Evolutionary conservation across 73 alveolate genomes (phyloP).

Genomic region (Paramecium sexaurelia): DNA sequence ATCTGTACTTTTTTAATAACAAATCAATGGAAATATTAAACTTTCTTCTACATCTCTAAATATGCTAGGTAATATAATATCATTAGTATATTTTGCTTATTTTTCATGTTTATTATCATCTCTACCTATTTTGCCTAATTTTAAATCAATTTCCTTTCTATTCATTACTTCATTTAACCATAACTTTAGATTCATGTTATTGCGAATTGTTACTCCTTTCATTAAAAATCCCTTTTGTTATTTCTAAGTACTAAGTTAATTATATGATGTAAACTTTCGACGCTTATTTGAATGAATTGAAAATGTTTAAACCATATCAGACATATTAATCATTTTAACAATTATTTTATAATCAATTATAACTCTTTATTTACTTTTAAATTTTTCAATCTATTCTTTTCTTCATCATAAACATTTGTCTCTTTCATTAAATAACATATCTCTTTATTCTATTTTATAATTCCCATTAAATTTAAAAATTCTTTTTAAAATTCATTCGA

Average conservation of each 20-base stretch:
- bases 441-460: neutral
- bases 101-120: neutral
- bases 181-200: neutral
- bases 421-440: neutral
- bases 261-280: neutral
- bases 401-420: neutral
- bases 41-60: neutral
- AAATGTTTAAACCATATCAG: slow-evolving; percentile 12
- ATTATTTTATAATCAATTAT: neutral
- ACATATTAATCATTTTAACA: slow-evolving; percentile 1
- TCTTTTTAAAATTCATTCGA: neutral
- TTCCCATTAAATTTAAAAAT: neutral
- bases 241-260: neutral
- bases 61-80: neutral
- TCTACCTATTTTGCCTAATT: neutral
- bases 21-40: neutral
- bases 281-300: neutral
- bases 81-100: neutral
- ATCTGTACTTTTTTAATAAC: slow-evolving; percentile 2
- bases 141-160: neutral
- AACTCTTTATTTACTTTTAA: neutral
- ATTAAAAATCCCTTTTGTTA: neutral
- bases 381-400: neutral
- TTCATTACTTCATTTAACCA: slow-evolving; percentile 6
- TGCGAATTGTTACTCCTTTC: neutral